A percentile compares a stretch with the other conserved stretches of the same genome.
Conservation (phyloP, 1,284 basidiomycete genomes). For the Microbotryomycetes sp. region DNA sequence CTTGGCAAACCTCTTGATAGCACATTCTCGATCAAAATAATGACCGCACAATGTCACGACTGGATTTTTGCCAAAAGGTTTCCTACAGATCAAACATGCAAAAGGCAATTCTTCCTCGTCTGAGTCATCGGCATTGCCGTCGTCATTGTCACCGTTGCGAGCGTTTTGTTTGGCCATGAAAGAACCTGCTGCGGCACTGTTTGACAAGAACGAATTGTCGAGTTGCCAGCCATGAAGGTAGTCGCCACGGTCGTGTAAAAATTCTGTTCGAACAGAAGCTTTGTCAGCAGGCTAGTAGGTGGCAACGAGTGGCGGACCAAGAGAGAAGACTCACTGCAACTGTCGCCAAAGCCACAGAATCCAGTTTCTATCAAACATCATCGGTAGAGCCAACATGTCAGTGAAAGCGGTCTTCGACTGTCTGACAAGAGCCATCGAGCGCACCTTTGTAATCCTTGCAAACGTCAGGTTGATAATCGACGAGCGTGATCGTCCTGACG, state of each 20-base stretch:
- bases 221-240: slow-evolving; percentile 98
- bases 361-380: slow-evolving; percentile 77
- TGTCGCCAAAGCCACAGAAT: slow-evolving; percentile 97
- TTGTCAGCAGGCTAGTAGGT: background rate
- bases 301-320: slow-evolving; percentile 45
- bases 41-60: slow-evolving; percentile 94
- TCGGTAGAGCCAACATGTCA: background rate
- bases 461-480: slow-evolving; percentile 98
- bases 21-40: slow-evolving; percentile 76
- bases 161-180: slow-evolving; percentile 33
- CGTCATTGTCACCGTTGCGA: slow-evolving; percentile 51
- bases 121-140: slow-evolving; percentile 51
- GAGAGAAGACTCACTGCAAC: slow-evolving; percentile 57
- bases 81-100: slow-evolving; percentile 91
- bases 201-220: slow-evolving; percentile 51
- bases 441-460: slow-evolving; percentile 98
- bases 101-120: slow-evolving; percentile 89
- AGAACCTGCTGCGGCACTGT: slow-evolving; percentile 30
- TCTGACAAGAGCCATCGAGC: slow-evolving; percentile 36
- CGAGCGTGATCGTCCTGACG: slow-evolving; percentile 87
- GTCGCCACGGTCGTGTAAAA: slow-evolving; percentile 51
- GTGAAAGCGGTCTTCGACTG: background rate
- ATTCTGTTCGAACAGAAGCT: slow-evolving; percentile 52
- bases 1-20: slow-evolving; percentile 64
- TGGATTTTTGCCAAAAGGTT: slow-evolving; percentile 88